phyloP scores from a whole-genome alignment of 208 protist species.

The Wallacemonas rigidus region DNA sequence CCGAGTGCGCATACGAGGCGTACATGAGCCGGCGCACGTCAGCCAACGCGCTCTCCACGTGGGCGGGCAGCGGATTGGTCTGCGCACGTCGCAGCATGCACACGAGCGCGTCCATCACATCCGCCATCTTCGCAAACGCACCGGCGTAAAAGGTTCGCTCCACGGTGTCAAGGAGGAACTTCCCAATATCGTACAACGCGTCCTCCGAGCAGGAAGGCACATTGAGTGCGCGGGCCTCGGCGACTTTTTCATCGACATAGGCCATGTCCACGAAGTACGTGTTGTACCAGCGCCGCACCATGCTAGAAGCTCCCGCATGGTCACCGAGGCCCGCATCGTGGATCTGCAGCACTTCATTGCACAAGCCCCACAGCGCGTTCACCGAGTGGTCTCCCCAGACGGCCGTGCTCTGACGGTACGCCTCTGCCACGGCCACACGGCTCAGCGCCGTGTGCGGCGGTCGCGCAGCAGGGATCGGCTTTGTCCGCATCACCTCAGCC shows the following conservation, averaged over 20 bases:
- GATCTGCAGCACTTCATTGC: slow-evolving; percentile 35
- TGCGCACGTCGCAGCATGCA: slow-evolving; percentile 37
- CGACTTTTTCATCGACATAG: slow-evolving; percentile 33
- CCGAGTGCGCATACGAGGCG: slow-evolving; percentile 25
- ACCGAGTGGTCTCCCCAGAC: slow-evolving; percentile 28
- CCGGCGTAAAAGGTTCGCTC: slow-evolving; percentile 68
- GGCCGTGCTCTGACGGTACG: slow-evolving; percentile 21
- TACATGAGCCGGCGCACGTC: slow-evolving; percentile 64
- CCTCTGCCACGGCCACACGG: slow-evolving; percentile 36
- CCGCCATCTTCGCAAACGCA: slow-evolving; percentile 42
- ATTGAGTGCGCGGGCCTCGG: slow-evolving; percentile 23
- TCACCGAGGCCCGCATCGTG: slow-evolving; percentile 43
- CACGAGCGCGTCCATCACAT: slow-evolving; percentile 61
- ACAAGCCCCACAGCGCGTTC: slow-evolving; percentile 51
- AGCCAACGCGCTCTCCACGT: slow-evolving; percentile 60
- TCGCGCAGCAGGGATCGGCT: neutral
- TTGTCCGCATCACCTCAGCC: slow-evolving; percentile 21
- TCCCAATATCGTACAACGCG: slow-evolving; percentile 41
- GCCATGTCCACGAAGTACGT: slow-evolving; percentile 30
- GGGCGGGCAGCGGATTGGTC: slow-evolving; percentile 43
- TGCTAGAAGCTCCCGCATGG: slow-evolving; percentile 43
- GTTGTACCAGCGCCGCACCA: slow-evolving; percentile 62
- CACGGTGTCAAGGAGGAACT: slow-evolving; percentile 48
- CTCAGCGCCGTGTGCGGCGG: neutral
- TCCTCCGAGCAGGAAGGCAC: slow-evolving; percentile 19